Conservation (phyloP, 805 yeast genomes). For the Debaryomyces maramus region DNA sequence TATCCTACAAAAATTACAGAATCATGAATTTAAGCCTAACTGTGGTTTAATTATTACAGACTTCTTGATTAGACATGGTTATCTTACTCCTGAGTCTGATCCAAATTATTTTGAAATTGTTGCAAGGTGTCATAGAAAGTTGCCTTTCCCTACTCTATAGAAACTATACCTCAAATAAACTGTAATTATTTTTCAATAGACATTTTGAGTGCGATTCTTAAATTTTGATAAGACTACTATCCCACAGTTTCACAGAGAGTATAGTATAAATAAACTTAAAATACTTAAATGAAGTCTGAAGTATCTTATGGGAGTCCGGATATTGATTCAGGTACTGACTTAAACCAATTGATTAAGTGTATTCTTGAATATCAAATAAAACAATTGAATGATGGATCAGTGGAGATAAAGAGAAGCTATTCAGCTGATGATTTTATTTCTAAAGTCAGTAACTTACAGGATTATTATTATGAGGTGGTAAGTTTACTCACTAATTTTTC, state of each 20-base stretch:
- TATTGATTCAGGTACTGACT: neutral
- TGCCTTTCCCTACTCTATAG: conserved; percentile 62
- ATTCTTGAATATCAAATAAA: conserved; percentile 1
- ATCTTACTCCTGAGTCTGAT: conserved; percentile 64
- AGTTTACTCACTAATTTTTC: conserved; percentile 12
- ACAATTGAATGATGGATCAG: neutral
- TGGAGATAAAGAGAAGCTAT: neutral
- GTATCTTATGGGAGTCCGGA: conserved; percentile 1
- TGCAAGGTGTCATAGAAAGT: conserved; percentile 59
- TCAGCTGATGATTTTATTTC: neutral
- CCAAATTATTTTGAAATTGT: conserved; percentile 62
- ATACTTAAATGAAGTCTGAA: neutral
- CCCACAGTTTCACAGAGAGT: too few species aligned
- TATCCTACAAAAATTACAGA: conserved; percentile 47
- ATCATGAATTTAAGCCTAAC: conserved; percentile 82
- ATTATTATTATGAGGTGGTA: conserved; percentile 15
- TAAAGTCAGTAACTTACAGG: conserved; percentile 18
- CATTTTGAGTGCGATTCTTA: too few species aligned
- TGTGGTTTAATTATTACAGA: conserved; percentile 80
- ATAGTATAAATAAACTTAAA: too few species aligned
- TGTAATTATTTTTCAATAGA: too few species aligned
- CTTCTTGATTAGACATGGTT: conserved; percentile 84
- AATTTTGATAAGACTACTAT: too few species aligned
- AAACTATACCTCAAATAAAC: too few species aligned
- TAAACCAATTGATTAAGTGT: conserved; percentile 2